Conservation (phyloP, 176 grass and related monocot species). For the Oryza nivara region DNA sequence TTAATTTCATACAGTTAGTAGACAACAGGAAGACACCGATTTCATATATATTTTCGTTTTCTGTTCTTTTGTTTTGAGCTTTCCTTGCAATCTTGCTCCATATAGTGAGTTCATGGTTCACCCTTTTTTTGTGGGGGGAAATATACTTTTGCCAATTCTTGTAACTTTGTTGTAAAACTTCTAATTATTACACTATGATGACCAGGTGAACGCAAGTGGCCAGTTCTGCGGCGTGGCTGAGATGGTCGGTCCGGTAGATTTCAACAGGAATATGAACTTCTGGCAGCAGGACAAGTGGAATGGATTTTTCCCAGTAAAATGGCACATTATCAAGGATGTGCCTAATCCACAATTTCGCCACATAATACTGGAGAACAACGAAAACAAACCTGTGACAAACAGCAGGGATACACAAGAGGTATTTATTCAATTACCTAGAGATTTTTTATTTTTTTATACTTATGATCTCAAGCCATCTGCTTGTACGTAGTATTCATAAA, state of each 20-base stretch:
- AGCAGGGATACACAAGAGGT: slow-evolving; percentile 98
- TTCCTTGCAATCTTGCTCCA: not conserved
- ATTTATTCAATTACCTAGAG: slow-evolving; percentile 29
- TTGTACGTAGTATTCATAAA: slow-evolving; percentile 19
- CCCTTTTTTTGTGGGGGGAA: not conserved
- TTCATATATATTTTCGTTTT: not conserved
- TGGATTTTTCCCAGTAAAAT: slow-evolving; percentile 87
- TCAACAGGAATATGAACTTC: slow-evolving; percentile 84
- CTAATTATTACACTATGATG: slow-evolving; percentile 26
- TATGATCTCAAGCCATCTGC: not conserved
- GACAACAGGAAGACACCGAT: not conserved
- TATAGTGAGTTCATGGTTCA: not conserved
- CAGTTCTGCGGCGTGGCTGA: slow-evolving; percentile 96
- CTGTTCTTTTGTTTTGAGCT: not conserved
- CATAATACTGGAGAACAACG: slow-evolving; percentile 97
- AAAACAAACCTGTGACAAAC: slow-evolving; percentile 91
- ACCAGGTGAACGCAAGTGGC: slow-evolving; percentile 90
- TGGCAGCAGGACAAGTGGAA: slow-evolving; percentile 99
- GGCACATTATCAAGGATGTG: slow-evolving; percentile 95
- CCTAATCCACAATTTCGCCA: slow-evolving; percentile 93
- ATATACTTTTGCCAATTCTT: not conserved
- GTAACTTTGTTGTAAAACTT: slow-evolving; percentile 23
- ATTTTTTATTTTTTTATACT: not conserved
- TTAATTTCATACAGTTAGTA: slow-evolving; percentile 14
- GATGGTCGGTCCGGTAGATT: slow-evolving; percentile 88